Conservation (phyloP, 2,329 filamentous ascomycete genomes). For the Peltaster fructicola region DNA sequence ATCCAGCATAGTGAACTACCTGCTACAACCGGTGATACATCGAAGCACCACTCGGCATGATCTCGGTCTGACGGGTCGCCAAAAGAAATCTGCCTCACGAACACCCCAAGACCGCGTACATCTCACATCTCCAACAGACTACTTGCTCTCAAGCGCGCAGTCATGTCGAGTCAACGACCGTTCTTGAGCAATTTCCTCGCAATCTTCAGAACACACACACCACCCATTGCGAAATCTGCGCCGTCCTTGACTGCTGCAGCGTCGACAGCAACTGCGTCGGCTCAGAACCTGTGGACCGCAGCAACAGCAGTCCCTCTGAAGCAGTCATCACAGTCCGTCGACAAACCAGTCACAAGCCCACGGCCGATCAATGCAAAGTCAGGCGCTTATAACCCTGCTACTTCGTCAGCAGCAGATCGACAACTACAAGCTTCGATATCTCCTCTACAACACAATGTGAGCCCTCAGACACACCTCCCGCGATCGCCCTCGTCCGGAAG, state of each 20-base stretch:
- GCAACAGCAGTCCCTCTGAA: constrained; percentile 5
- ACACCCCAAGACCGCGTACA: too few relatives aligned
- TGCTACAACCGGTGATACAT: too few relatives aligned
- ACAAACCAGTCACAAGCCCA: constrained; percentile 21
- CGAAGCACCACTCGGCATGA: too few relatives aligned
- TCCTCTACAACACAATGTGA: constrained; percentile 20
- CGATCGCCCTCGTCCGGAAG: constrained; percentile 19
- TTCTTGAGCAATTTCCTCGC: constrained; percentile 52
- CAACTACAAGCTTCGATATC: constrained; percentile 22
- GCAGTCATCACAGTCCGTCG: constrained; percentile 10
- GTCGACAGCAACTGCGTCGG: constrained; percentile 17
- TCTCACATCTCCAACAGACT: too few relatives aligned
- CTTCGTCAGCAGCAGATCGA: constrained; percentile 12
- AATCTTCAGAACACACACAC: constrained; percentile 46
- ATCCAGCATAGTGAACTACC: too few relatives aligned
- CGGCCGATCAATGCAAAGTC: constrained; percentile 32
- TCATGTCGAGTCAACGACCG: constrained; percentile 48
- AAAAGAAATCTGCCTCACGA: too few relatives aligned
- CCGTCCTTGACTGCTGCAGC: constrained; percentile 25
- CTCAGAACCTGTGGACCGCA: constrained; percentile 14
- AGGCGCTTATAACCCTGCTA: constrained; percentile 10
- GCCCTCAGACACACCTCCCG: constrained; percentile 19
- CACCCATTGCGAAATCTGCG: constrained; percentile 37
- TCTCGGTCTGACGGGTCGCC: too few relatives aligned
- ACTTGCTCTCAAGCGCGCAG: too few relatives aligned